Evolutionary conservation across 83 land plant genomes (phyloP), one percentile per base, ranked within the genome.

Genomic region (Isoetes engelmannii): DNA sequence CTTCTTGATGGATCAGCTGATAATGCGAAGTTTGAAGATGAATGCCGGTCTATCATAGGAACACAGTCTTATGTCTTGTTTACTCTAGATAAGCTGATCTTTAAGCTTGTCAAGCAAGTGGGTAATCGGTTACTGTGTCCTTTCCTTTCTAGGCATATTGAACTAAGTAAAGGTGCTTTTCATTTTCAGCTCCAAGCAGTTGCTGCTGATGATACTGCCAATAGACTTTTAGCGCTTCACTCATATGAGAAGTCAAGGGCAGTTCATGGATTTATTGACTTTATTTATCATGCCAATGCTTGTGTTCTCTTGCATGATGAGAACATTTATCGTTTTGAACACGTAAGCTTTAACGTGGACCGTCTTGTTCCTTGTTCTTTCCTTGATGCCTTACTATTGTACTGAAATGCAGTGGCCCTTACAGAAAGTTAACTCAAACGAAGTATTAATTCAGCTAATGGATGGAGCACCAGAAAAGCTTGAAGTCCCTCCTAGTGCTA

Each of bases 11-110:
- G 99, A 4, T 80, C 97, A 57, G 76, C 90, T 57, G 93, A 90
- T 71, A 94, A 90, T 75, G 79, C 92, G 18, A 94, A 86, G 75
- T 94, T 86, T 77, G 99, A 94, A 68, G 99, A 94, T 79, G 99
- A 94, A 50, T 94, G 97, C 68, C 86, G 99, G 60, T 85, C 97
- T 48, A 81, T 84, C 13, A 94, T 94, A 74, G 99, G 99, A 15
- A 88, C 97, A 43, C 99, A 94, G 79, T 94, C 99, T 4, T 94
- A 94, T 72, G 82, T 94, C 47, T 79, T 94, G 51, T 94, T 94
- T 63, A 94, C 99, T 28, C 71, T 94, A 68, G 99, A 94, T 74
- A 90, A 90, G 68, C 74, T 94, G 57, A 86, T 94, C 8, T 86
- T 83, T 69, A 90, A 84, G 71, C 85, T 94, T 61, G 97, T 94